Base-by-base conservation (phyloP, 768 basidiomycete species). In the Lactarius quietus region DNA sequence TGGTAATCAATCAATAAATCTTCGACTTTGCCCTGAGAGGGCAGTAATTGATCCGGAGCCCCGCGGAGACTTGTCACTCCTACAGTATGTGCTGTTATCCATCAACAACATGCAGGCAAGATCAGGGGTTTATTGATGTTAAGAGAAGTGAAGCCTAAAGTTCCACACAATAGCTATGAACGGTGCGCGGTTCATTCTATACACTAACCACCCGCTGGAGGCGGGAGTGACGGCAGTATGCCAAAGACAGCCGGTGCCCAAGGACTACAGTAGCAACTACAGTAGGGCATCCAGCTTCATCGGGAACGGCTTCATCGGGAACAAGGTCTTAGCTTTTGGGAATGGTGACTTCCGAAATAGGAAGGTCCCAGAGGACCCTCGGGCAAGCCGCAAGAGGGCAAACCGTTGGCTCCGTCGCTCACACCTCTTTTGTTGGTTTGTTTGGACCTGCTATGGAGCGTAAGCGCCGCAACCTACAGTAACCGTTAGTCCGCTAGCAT, bases 31-130 rank as follows among this genome's bases (percentile, higher is more conserved):
- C 26, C 39, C 31, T 55, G 43, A 39, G 38, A 45, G 39, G 38
- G 23, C 31, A 29, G 23, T 15, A 29, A 26, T 31, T 62, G 65
- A 66, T 66, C 61, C 65, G 61, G 65, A 53, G 65, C 53, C 31
- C 61, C 60, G 65, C 57, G 65, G 65, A 39, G 31, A 59, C 57
- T 26, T 54, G 41, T 20, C 20, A 20, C 41, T n/a, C 6, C 1
- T 14, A n/a, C n/a, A n/a, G n/a, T n/a, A 8, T 54, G 56, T 54
- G 61, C 29, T 58, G 43, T 57, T 43, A 33, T 41, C 51, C 29
- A 57, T 43, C 23, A 38, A 41, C 23, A 26, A 48, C 23, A 14
- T 48, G 5, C 23, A 33, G 33, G 33, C 23, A 26, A 12, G 29
- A 20, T 35, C 43, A 17, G 60, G 18, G 35, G 28, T 6, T 51